A percentile compares a stretch with the other conserved stretches of the same genome.
Conservation (phyloP, 805 yeast genomes). For the Kluyveromyces lactis region DNA sequence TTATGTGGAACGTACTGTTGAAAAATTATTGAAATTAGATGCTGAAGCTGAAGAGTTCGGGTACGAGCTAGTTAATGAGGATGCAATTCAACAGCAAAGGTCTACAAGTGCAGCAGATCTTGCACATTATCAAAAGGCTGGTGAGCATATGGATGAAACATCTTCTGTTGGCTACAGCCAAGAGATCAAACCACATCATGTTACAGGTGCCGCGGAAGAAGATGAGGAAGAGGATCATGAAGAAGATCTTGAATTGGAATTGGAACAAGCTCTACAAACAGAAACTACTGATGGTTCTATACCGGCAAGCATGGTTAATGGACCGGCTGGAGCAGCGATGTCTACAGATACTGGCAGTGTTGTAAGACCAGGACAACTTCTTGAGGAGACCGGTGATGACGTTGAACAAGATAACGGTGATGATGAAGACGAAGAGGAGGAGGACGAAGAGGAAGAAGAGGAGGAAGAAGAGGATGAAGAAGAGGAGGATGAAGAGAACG, state of each 20-base stretch:
- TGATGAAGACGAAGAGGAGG: conserved; percentile 27
- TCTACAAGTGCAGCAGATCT: conserved; percentile 14
- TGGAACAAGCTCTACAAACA: conserved; percentile 46
- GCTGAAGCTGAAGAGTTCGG: conserved; percentile 74
- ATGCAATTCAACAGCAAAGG: conserved; percentile 25
- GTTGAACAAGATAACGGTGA: conserved; percentile 29
- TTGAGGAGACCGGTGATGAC: conserved; percentile 30
- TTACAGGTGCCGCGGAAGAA: conserved; percentile 14
- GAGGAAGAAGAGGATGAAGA: conserved; percentile 28
- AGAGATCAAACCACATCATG: conserved; percentile 5
- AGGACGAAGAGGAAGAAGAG: conserved; percentile 36
- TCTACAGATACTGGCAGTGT: neutral
- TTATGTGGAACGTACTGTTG: conserved; percentile 70
- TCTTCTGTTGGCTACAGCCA: conserved; percentile 9
- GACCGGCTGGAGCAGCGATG: neutral
- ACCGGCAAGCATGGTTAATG: neutral
- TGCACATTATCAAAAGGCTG: conserved; percentile 13
- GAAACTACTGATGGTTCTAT: conserved; percentile 14
- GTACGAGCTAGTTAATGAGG: conserved; percentile 65
- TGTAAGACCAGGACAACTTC: conserved; percentile 7
- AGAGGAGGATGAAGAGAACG: conserved; percentile 37
- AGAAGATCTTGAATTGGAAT: conserved; percentile 46
- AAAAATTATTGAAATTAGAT: conserved; percentile 65
- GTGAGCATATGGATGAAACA: neutral
- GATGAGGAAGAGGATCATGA: conserved; percentile 30